A percentile compares a stretch with the other conserved stretches of the same genome.
phyloP scores from a whole-genome alignment of 805 yeast species.

The Scheffersomyces spartinae region DNA sequence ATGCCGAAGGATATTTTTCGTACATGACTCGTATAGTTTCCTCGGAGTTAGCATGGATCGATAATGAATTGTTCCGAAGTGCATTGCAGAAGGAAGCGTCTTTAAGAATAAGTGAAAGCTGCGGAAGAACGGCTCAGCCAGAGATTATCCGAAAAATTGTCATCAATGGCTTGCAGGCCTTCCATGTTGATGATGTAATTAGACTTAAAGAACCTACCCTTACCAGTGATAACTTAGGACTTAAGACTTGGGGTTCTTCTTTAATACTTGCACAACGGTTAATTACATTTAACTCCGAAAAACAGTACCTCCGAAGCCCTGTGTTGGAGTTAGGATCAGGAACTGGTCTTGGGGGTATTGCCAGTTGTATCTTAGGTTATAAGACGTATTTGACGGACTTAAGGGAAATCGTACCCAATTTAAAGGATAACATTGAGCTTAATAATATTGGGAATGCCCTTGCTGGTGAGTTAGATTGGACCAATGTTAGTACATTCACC shows the following conservation, averaged over 20 bases:
- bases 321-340: conserved; percentile 87
- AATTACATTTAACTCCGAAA: conserved; percentile 9
- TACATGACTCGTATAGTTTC: conserved; percentile 41
- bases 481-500: conserved; percentile 35
- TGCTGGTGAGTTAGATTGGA: conserved; percentile 69
- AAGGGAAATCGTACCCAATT: conserved; percentile 62
- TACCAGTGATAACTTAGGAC: conserved; percentile 78
- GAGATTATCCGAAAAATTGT: conserved; percentile 49
- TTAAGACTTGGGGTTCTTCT: conserved; percentile 96
- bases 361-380: conserved; percentile 43
- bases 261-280: conserved; percentile 52
- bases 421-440: conserved; percentile 43
- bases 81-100: conserved; percentile 46
- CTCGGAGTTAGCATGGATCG: conserved; percentile 36
- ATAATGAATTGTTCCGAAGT: conserved; percentile 19
- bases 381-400: conserved; percentile 59
- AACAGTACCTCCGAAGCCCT: conserved; percentile 11
- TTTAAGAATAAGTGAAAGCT: conserved; percentile 59
- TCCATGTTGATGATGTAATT: conserved; percentile 13
- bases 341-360: conserved; percentile 83
- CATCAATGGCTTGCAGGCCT: conserved; percentile 23
- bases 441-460: conserved; percentile 28
- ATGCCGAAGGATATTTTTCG: conserved; percentile 27
- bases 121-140: conserved; percentile 81
- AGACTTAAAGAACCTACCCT: conserved; percentile 69